Conservation (phyloP, 73 alveolate species). For the Paramecium octaurelia region DNA sequence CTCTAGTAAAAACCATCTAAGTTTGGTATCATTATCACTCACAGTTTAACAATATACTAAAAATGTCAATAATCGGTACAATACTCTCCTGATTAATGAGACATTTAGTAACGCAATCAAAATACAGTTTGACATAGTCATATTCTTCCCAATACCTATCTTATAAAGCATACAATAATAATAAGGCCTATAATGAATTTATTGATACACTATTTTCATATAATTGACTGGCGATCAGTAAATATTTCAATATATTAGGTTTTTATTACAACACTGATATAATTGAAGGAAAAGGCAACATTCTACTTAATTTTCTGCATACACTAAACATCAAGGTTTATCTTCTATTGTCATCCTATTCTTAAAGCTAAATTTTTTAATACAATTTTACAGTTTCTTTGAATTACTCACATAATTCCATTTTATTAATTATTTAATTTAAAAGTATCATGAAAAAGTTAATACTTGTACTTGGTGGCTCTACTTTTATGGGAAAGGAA, state of each 20-base stretch:
- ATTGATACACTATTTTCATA: conserved; percentile 3
- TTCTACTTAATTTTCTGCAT: conserved; percentile 24
- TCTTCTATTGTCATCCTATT: background rate
- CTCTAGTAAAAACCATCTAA: background rate
- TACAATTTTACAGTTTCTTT: background rate
- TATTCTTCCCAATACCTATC: background rate
- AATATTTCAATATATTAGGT: background rate
- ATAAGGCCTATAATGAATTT: background rate
- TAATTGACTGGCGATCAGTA: background rate
- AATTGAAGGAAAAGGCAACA: background rate
- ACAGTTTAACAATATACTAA: background rate
- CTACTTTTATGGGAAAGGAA: conserved; percentile 62
- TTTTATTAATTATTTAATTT: background rate
- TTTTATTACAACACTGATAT: background rate
- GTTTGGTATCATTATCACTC: background rate
- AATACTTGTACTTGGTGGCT: conserved; percentile 58
- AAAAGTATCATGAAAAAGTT: conserved; percentile 30
- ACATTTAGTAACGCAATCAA: background rate
- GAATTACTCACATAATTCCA: background rate
- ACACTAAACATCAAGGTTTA: background rate
- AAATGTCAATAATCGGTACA: background rate
- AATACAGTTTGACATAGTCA: background rate
- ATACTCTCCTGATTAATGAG: background rate
- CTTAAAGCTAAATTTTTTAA: background rate
- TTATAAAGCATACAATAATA: background rate